These are phyloP conservation scores for Fusarium sp. DNA, from an alignment of 2,329 filamentous ascomycete species.

Conservation along the genomic window DNA sequence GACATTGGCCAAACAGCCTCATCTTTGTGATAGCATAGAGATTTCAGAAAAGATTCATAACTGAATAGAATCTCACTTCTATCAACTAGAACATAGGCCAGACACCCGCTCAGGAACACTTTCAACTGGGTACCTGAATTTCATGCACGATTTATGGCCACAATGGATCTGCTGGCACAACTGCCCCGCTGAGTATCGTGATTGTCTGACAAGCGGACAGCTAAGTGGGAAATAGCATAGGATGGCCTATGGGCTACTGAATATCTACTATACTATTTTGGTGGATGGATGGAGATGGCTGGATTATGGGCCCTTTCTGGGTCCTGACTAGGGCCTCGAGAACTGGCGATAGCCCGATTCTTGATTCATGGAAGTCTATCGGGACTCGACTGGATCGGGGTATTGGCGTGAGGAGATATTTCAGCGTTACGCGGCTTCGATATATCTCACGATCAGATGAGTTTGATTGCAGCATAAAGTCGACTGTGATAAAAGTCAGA, in stretches of 20 bases:
- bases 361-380: constrained; percentile 33
- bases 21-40: neutral
- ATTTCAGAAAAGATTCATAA: neutral
- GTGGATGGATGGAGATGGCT: constrained; percentile 33
- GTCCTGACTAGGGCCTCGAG: constrained; percentile 24
- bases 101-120: constrained; percentile 27
- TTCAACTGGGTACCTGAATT: constrained; percentile 40
- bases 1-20: constrained; percentile 17
- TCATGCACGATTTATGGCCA: constrained; percentile 39
- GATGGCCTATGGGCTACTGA: constrained; percentile 9
- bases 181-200: constrained; percentile 43
- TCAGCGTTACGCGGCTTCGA: neutral
- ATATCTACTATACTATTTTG: constrained; percentile 25
- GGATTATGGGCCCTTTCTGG: constrained; percentile 31
- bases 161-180: constrained; percentile 42
- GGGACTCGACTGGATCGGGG: constrained; percentile 28
- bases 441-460: neutral
- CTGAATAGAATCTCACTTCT: neutral
- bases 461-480: neutral
- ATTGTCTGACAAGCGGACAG: constrained; percentile 26
- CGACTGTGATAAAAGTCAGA: neutral
- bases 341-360: constrained; percentile 28
- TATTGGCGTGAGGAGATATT: neutral
- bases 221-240: constrained; percentile 28
- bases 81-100: neutral